Evolutionary conservation across 306 rosid genomes (phyloP).

Genomic region (Prunus armeniaca): DNA sequence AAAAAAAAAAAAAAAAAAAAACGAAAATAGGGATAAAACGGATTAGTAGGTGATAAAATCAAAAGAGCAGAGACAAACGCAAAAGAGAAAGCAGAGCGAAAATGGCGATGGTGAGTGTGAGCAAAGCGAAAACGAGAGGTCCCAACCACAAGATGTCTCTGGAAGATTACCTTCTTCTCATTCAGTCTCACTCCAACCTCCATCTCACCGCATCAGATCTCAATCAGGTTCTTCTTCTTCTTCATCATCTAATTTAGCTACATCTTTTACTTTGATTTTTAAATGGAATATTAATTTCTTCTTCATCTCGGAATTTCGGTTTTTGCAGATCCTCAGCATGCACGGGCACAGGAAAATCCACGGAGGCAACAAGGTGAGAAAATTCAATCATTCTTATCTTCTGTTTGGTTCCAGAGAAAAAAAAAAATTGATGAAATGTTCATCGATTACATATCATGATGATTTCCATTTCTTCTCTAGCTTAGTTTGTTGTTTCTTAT

Average conservation of each 20-base stretch:
- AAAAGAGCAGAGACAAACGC: background rate
- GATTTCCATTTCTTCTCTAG: background rate
- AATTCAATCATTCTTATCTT: background rate
- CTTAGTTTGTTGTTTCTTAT: background rate
- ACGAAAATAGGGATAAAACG: background rate
- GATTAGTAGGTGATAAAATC: background rate
- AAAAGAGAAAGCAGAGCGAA: background rate
- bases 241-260: background rate
- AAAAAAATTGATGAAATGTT: background rate
- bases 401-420: slow-evolving; percentile 18
- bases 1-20: background rate
- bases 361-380: slow-evolving; percentile 50
- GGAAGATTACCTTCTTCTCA: slow-evolving; percentile 47
- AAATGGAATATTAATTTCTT: background rate
- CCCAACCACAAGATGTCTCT: slow-evolving; percentile 26
- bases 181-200: slow-evolving; percentile 37
- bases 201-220: slow-evolving; percentile 42
- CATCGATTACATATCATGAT: background rate
- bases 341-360: slow-evolving; percentile 71
- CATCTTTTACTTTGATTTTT: background rate
- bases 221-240: slow-evolving; percentile 51
- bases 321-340: slow-evolving; percentile 50
- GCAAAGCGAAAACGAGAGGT: background rate
- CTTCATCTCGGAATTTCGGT: background rate
- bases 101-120: slow-evolving; percentile 1